phyloP scores from a whole-genome alignment of 2,329 filamentous ascomycete species.

The Penicillium brasilianum region DNA sequence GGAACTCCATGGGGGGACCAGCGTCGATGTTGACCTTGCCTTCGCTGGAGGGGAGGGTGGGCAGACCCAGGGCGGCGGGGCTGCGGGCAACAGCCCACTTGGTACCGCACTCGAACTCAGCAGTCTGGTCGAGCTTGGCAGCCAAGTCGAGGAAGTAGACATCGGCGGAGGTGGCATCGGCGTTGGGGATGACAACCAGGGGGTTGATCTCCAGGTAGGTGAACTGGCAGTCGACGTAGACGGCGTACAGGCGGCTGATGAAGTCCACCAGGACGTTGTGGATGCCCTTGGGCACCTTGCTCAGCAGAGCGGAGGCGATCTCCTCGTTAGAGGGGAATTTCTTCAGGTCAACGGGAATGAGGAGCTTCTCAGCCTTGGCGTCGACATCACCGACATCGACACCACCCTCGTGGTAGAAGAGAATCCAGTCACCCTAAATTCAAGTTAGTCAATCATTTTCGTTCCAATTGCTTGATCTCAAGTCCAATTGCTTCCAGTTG shows the following conservation, averaged over 20 bases:
- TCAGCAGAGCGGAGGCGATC: conserved; percentile 82
- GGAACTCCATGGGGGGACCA: conserved; percentile 98
- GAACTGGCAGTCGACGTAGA: conserved; percentile 99
- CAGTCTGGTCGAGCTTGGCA: conserved; percentile 98
- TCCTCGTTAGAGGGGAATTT: conserved; percentile 96
- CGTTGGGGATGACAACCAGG: conserved; percentile 95
- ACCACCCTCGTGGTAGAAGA: conserved; percentile 99
- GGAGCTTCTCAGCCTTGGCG: conserved; percentile 96
- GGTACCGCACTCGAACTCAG: conserved; percentile 97
- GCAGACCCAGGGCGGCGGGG: conserved; percentile 83
- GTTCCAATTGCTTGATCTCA: not conserved
- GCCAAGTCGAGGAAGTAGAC: conserved; percentile 98
- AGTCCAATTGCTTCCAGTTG: not conserved
- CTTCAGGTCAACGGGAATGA: conserved; percentile 93
- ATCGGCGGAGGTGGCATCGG: conserved; percentile 84
- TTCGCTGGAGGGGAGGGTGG: conserved; percentile 65
- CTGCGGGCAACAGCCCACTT: conserved; percentile 98
- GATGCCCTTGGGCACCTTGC: conserved; percentile 90
- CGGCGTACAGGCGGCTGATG: conserved; percentile 96
- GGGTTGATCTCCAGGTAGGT: conserved; percentile 99
- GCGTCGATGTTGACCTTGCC: conserved; percentile 92
- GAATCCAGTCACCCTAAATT: conserved; percentile 93
- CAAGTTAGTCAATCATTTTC: conserved; percentile 38
- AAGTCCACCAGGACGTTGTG: conserved; percentile 99
- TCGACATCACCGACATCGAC: conserved; percentile 99